Evolutionary conservation across 129 eudicot genomes (phyloP).

Genomic region (Lonicera japonica): DNA sequence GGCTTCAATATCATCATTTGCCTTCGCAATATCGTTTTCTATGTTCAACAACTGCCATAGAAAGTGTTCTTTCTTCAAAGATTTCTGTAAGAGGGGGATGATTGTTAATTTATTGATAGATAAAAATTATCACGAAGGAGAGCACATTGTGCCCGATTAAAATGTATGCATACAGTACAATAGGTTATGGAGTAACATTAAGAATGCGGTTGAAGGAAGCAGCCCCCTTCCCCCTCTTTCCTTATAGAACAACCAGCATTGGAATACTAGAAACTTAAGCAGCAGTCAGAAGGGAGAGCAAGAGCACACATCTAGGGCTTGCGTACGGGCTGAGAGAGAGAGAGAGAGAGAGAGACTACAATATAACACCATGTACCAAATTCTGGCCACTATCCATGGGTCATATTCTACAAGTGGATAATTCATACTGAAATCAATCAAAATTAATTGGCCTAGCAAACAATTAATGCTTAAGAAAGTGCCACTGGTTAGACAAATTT

Average conservation of each 20-base stretch:
- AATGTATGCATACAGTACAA: not conserved
- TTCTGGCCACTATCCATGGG: too few species aligned
- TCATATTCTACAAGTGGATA: too few species aligned
- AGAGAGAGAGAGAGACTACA: too few species aligned
- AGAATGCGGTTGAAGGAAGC: not conserved
- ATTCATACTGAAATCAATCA: too few species aligned
- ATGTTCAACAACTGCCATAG: conserved; percentile 85
- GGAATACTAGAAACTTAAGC: too few species aligned
- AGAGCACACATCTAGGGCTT: too few species aligned
- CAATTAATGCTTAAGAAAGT: too few species aligned
- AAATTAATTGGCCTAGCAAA: too few species aligned
- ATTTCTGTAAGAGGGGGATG: conserved; percentile 47
- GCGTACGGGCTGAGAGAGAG: too few species aligned
- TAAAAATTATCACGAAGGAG: not conserved
- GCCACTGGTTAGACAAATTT: too few species aligned
- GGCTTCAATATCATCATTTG: conserved; percentile 67
- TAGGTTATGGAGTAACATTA: not conserved
- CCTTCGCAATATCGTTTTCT: conserved; percentile 70
- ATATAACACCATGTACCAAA: too few species aligned
- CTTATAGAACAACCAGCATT: not conserved
- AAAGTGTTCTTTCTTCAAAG: conserved; percentile 83
- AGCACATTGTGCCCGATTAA: not conserved
- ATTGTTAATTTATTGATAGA: not conserved
- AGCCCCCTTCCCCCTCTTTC: not conserved
- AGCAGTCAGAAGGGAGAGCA: too few species aligned